These are phyloP conservation scores for Akebia trifoliata DNA, from an alignment of 164 flowering plant genomes.

Conservation along the genomic window DNA sequence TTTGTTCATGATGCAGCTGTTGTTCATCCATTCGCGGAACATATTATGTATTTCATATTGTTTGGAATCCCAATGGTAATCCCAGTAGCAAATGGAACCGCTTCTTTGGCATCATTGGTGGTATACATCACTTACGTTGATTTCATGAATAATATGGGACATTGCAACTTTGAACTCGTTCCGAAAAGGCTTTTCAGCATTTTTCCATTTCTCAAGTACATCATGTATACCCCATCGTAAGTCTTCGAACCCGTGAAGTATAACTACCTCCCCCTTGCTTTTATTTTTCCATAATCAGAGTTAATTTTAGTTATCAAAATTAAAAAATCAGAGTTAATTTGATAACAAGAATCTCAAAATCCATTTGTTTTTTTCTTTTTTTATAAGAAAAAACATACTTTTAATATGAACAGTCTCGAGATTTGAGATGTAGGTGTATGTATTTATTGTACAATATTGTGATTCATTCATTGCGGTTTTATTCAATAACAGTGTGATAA, in stretches of 20 bases:
- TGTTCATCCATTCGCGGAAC: constrained; percentile 56
- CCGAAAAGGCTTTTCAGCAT: constrained; percentile 37
- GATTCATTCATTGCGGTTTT: too few species aligned
- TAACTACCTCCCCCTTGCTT: background rate
- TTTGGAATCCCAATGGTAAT: constrained; percentile 34
- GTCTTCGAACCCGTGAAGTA: constrained; percentile 9
- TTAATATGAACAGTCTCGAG: too few species aligned
- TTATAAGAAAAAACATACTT: too few species aligned
- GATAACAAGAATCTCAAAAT: too few species aligned
- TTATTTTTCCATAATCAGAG: too few species aligned
- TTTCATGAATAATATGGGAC: constrained; percentile 61
- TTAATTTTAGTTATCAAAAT: too few species aligned
- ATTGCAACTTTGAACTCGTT: constrained; percentile 57
- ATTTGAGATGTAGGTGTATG: too few species aligned
- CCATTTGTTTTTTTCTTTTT: too few species aligned
- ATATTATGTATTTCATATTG: constrained; percentile 28
- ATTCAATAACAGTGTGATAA: too few species aligned
- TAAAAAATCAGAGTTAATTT: too few species aligned
- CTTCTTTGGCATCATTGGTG: constrained; percentile 20
- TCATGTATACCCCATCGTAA: constrained; percentile 71
- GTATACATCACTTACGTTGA: constrained; percentile 43
- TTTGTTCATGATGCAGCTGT: constrained; percentile 54
- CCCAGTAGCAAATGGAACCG: constrained; percentile 16
- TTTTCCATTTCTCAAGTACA: constrained; percentile 50
- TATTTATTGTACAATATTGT: too few species aligned